These are phyloP conservation scores for Coprinellus micaceus DNA, from an alignment of 768 basidiomycete species.

Conservation along the genomic window DNA sequence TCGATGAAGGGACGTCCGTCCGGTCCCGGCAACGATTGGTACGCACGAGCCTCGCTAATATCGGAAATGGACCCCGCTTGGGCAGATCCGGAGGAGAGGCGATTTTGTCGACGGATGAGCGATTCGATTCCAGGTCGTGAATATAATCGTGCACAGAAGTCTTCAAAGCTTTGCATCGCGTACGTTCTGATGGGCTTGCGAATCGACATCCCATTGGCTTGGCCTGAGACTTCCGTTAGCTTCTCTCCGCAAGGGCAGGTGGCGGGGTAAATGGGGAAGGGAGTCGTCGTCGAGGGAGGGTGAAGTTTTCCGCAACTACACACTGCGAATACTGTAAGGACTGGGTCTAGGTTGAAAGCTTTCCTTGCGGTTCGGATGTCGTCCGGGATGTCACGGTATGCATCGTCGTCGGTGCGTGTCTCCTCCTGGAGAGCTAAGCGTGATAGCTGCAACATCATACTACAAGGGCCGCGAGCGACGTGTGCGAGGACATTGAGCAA, in stretches of 20 bases:
- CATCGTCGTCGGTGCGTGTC: too few species aligned
- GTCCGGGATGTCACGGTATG: background rate
- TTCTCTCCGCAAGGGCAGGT: background rate
- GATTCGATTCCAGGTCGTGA: slow-evolving; percentile 1
- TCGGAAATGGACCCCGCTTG: background rate
- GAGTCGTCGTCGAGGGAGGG: background rate
- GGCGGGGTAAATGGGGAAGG: background rate
- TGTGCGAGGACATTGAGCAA: too few species aligned
- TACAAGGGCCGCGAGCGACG: too few species aligned
- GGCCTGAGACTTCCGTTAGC: too few species aligned
- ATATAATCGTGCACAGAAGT: slow-evolving; percentile 2
- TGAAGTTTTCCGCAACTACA: background rate
- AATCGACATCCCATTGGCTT: too few species aligned
- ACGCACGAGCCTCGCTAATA: slow-evolving; percentile 1
- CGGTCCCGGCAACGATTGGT: background rate
- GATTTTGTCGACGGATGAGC: background rate
- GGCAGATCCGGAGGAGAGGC: too few species aligned
- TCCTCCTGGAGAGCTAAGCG: too few species aligned
- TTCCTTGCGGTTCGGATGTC: background rate
- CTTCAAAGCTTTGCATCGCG: slow-evolving; percentile 2
- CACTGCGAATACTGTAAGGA: background rate
- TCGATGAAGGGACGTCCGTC: slow-evolving; percentile 7
- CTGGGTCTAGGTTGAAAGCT: background rate
- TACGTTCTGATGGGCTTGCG: background rate
- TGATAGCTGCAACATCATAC: too few species aligned